Evolutionary conservation across 208 protist species (phyloP), one percentile per base, ranked within the genome.

Genomic region (Strigomonas culicis): DNA sequence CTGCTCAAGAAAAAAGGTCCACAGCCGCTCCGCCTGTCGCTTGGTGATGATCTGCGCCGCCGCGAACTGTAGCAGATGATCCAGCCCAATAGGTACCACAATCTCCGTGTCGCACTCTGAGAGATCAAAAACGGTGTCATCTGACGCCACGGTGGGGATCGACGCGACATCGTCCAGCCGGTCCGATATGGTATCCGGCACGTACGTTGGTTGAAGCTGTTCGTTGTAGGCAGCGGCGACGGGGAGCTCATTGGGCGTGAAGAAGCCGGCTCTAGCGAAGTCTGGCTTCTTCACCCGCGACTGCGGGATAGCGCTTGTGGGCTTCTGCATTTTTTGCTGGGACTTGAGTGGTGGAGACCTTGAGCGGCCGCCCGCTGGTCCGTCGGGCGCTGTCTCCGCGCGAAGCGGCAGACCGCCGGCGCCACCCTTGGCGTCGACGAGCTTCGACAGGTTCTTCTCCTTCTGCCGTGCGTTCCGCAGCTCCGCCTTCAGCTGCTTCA

Each of bases 401-500:
- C 88, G 77, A 28, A 70, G 64, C 22, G 79, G 81, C 6, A 60
- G 66, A 43, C 66, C 36, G 30, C n/a, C 31, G 0, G 24, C 39
- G 6, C 13, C 21, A 6, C 24, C 13, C 36, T 44, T 19, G 34
- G 10, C 24, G 64, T 52, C 34, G 24, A n/a, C 31, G n/a, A 69
- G 57, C 53, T 77, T 84, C 41, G 61, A 63, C 24, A 81, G 70
- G 30, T 84, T 70, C 13, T 59, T 39, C 49, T 86, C 77, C 64
- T 86, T 86, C 28, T 82, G 67, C 31, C 80, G 86, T 8, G 89
- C 84, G 58, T 82, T 84, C 43, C 77, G 77, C 11, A 95, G 78
- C 52, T 95, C 85, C 50, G 74, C 72, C 67, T 90, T 88, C 11
- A 95, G 68, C 63, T 86, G 83, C 62, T 92, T 89, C 31, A 95